Conservation (phyloP, 23 red algal species). For the Gracilaria vermiculophylla region DNA sequence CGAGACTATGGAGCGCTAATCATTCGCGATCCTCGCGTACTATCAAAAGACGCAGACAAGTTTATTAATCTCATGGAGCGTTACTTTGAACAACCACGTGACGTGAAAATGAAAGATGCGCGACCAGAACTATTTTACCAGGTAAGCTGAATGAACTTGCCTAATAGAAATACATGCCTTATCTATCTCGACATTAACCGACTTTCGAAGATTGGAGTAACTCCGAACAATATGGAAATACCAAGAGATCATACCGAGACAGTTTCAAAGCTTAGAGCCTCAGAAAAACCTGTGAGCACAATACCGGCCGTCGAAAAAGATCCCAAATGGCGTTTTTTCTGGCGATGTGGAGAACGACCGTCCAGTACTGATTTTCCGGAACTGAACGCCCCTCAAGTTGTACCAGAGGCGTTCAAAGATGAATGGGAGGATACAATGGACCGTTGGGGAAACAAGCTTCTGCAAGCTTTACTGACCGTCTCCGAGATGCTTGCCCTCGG, state of each 20-base stretch:
- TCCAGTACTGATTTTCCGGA: conserved; percentile 76
- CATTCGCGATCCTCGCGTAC: conserved; percentile 77
- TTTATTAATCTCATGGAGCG: conserved; percentile 90
- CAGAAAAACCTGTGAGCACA: conserved; percentile 42
- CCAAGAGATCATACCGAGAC: conserved; percentile 71
- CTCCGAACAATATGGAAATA: conserved; percentile 72
- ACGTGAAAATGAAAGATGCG: conserved; percentile 79
- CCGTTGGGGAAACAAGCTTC: conserved; percentile 74
- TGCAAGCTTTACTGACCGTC: conserved; percentile 46
- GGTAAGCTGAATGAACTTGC: conserved; percentile 26
- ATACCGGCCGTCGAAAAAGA: conserved; percentile 24
- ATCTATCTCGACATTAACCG: background rate
- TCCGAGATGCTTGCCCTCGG: conserved; percentile 90
- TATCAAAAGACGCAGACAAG: conserved; percentile 4
- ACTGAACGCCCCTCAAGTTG: conserved; percentile 76
- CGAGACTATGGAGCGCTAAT: conserved; percentile 72
- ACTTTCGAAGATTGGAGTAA: conserved; percentile 38
- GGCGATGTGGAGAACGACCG: conserved; percentile 71
- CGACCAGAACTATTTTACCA: conserved; percentile 89
- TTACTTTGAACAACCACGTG: conserved; percentile 72
- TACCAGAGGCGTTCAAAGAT: conserved; percentile 75
- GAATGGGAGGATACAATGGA: conserved; percentile 76
- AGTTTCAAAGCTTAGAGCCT: background rate
- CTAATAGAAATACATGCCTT: background rate
- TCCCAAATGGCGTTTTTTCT: conserved; percentile 96